phyloP scores from a whole-genome alignment of 1,139 yeast genomes.

The Yamadazyma dushanensis region DNA sequence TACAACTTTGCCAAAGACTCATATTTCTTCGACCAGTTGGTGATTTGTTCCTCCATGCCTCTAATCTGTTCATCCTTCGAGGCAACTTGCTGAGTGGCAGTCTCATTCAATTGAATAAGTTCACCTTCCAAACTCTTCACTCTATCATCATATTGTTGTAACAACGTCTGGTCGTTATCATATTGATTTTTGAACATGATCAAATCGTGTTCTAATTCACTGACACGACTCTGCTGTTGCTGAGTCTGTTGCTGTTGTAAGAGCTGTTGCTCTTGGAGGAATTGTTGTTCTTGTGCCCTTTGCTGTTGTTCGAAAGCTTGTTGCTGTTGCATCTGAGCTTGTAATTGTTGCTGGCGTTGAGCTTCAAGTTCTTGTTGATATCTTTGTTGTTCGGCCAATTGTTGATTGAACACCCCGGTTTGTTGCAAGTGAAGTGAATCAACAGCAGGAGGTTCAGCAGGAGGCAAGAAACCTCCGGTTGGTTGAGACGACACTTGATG shows the following conservation, averaged over 20 bases:
- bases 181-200: conserved; percentile 76
- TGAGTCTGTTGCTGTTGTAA: conserved; percentile 69
- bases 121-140: conserved; percentile 84
- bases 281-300: conserved; percentile 56
- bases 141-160: conserved; percentile 85
- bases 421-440: conserved; percentile 49
- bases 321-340: conserved; percentile 57
- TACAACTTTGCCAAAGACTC: conserved; percentile 88
- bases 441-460: conserved; percentile 39
- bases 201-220: conserved; percentile 81
- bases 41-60: conserved; percentile 72
- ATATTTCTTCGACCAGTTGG: conserved; percentile 82
- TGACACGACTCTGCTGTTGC: conserved; percentile 76
- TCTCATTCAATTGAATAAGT: conserved; percentile 57
- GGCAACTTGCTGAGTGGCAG: conserved; percentile 72
- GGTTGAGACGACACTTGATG: conserved; percentile 36
- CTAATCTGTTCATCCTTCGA: conserved; percentile 75
- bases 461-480: conserved; percentile 27
- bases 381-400: conserved; percentile 67
- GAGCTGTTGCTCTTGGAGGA: conserved; percentile 56
- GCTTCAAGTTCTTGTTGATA: conserved; percentile 60
- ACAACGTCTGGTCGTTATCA: conserved; percentile 80
- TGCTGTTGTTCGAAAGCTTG: conserved; percentile 70
- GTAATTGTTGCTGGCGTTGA: conserved; percentile 48
- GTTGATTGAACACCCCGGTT: conserved; percentile 44